Conservation (phyloP, 345 rosid species). For the Garcia nutans region DNA sequence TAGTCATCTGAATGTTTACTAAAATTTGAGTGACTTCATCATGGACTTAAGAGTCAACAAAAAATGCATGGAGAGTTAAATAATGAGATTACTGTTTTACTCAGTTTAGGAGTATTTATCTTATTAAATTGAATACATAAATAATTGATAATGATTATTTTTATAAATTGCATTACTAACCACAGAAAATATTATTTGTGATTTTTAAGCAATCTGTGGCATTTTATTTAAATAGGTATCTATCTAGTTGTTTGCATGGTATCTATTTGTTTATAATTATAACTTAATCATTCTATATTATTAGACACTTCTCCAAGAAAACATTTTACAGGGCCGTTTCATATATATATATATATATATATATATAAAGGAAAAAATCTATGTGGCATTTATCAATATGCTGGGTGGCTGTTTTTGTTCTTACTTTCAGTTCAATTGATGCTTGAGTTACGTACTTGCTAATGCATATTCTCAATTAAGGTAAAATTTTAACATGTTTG, state of each 20-base stretch:
- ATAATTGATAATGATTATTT: not conserved
- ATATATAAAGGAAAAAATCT: not conserved
- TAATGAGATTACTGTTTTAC: too few species aligned
- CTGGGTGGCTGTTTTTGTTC: not conserved
- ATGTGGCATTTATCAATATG: not conserved
- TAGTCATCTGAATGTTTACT: too few species aligned
- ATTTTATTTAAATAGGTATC: not conserved
- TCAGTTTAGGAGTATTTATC: not conserved
- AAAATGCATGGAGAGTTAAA: too few species aligned
- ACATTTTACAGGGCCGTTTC: not conserved
- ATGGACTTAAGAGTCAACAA: too few species aligned
- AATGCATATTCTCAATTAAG: not conserved
- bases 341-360: too few species aligned
- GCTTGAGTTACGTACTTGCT: not conserved
- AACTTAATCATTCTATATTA: not conserved
- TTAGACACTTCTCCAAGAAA: not conserved
- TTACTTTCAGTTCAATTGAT: not conserved
- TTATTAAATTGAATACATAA: not conserved
- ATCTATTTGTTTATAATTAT: not conserved
- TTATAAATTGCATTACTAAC: not conserved
- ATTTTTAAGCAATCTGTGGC: not conserved
- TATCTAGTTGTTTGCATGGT: not conserved
- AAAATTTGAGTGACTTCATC: too few species aligned
- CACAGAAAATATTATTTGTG: not conserved
- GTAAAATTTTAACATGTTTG: conserved; percentile 20